Conservation (phyloP, 441 rosid species). For the Populus hybrid region DNA sequence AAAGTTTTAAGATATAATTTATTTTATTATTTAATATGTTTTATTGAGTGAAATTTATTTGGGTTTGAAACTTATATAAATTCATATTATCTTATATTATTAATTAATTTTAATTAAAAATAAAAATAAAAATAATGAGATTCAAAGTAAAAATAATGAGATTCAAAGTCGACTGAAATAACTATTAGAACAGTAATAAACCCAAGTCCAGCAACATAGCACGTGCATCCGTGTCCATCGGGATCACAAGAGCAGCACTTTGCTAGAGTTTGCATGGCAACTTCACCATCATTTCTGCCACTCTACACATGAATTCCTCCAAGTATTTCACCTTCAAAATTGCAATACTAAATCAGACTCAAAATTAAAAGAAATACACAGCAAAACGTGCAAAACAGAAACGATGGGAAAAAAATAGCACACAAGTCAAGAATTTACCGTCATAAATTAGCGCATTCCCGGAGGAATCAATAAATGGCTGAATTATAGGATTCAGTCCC, state of each 20-base stretch:
- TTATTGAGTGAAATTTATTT: too few species aligned
- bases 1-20: too few species aligned
- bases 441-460: conserved; percentile 63
- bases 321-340: conserved; percentile 60
- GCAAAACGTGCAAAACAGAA: neutral
- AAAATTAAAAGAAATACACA: neutral
- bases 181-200: conserved; percentile 47
- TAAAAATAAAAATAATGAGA: too few species aligned
- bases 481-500: conserved; percentile 48
- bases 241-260: conserved; percentile 38
- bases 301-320: conserved; percentile 56
- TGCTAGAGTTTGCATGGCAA: conserved; percentile 49
- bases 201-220: conserved; percentile 21
- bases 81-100: too few species aligned
- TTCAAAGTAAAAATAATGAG: too few species aligned
- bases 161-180: too few species aligned
- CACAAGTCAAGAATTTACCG: conserved; percentile 31
- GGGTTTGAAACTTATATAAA: too few species aligned
- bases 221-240: conserved; percentile 15
- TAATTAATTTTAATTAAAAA: too few species aligned
- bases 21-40: too few species aligned
- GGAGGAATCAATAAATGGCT: conserved; percentile 59
- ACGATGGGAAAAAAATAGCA: neutral
- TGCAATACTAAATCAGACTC: conserved; percentile 1
- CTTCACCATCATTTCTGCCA: conserved; percentile 59